Base-by-base conservation (phyloP, 2,329 filamentous ascomycete species). In the Drechslerella dactyloides region DNA sequence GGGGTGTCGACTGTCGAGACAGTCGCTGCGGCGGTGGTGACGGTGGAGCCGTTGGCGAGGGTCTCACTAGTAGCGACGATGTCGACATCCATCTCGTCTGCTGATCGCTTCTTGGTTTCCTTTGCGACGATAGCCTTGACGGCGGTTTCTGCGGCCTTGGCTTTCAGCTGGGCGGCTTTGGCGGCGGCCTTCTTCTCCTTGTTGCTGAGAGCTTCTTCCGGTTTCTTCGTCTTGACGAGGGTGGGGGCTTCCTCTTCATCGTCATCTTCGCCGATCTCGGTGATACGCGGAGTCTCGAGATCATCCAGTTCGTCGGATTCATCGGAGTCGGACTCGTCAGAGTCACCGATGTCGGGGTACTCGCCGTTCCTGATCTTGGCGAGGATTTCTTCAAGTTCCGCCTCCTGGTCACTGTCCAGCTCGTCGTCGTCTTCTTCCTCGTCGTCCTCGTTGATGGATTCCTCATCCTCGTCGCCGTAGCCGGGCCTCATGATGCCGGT, bases 101-200 rank as follows among this genome's bases (percentile, higher is more conserved):
- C 93, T 46, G 89, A 82, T 76, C 94, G 93, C 90, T 99, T 97
- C 83, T 93, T 96, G 86, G 96, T 96, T 79, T 86, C 48, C 55
- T 75, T 74, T 15, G 60, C 62, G 50, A 51, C 40, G 82, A 89
- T 88, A 79, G 86, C 85, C 17, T 74, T 69, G 17, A 75, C 80
- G 76, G 73, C 79, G 79, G 79, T 79, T 59, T 82, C 75, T 51
- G 79, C 78, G 62, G 87, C 82, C 72, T 88, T 82, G 81, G 87
- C 84, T 73, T 87, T 86, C 50, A 83, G 50, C 60, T 66, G 69
- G 30, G 69, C 69, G 40, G 69, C 69, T 37, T 73, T 65, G 33
- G 69, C 69, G n/a, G 82, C 82, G 75, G 85, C 83, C 42, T 75
- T 76, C 56, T 60, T 73, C 19, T 73, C 85, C 79, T 90, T 88